phyloP scores from a whole-genome alignment of 306 rosid genomes.

The Canavalia ensiformis region DNA sequence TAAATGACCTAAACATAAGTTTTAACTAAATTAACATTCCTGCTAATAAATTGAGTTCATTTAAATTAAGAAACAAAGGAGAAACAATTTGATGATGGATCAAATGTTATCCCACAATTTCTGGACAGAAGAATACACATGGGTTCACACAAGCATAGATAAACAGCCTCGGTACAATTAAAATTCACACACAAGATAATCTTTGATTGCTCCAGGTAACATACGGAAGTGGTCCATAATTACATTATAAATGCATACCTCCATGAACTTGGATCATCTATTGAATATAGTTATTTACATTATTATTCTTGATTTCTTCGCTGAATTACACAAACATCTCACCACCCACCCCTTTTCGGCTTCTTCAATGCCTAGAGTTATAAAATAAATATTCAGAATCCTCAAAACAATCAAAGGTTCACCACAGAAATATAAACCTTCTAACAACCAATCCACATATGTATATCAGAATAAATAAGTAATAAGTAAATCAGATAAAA shows the following conservation, averaged over 20 bases:
- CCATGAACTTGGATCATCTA: slow-evolving; percentile 43
- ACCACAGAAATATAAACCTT: too few species aligned
- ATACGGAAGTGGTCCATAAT: slow-evolving; percentile 34
- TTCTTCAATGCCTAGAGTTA: slow-evolving; percentile 67
- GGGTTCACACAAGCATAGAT: not conserved
- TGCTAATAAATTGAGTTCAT: too few species aligned
- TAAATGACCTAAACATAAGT: too few species aligned
- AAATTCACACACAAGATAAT: slow-evolving; percentile 1
- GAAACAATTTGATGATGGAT: slow-evolving; percentile 6
- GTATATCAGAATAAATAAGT: not conserved
- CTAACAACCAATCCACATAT: not conserved
- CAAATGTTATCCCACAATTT: not conserved
- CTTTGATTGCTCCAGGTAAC: slow-evolving; percentile 41
- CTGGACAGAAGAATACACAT: not conserved
- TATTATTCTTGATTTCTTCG: slow-evolving; percentile 36
- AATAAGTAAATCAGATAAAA: too few species aligned
- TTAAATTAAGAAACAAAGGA: not conserved
- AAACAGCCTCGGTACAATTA: not conserved
- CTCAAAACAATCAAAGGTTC: not conserved
- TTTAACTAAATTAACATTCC: too few species aligned
- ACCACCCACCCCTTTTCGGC: slow-evolving; percentile 71
- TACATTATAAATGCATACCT: slow-evolving; percentile 42
- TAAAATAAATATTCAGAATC: slow-evolving; percentile 10
- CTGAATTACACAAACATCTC: slow-evolving; percentile 64
- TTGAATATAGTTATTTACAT: slow-evolving; percentile 47